Percentiles rank a stretch among this genome's conserved stretches.
Evolutionary conservation across 768 basidiomycete genomes (phyloP).

Genomic region (Suillus americanus): DNA sequence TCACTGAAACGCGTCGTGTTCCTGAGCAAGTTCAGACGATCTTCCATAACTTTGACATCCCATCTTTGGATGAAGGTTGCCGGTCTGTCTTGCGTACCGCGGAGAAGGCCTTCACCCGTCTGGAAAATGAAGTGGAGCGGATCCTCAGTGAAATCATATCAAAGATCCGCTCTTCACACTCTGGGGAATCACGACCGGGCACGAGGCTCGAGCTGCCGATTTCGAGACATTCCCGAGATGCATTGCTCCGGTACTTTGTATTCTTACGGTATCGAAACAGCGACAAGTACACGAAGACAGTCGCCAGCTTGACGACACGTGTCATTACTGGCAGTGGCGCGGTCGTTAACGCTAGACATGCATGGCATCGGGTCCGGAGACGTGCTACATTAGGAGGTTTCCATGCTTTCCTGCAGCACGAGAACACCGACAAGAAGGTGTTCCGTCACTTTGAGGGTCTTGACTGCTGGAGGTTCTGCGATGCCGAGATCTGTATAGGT

Average conservation of each 20-base stretch:
- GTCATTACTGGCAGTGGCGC: slow-evolving; percentile 22
- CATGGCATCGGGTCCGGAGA: slow-evolving; percentile 30
- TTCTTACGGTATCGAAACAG: slow-evolving; percentile 63
- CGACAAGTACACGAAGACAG: slow-evolving; percentile 41
- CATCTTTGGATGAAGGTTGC: slow-evolving; percentile 36
- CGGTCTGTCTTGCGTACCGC: slow-evolving; percentile 38
- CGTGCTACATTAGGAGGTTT: slow-evolving; percentile 26
- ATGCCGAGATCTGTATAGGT: slow-evolving; percentile 55
- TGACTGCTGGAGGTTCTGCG: slow-evolving; percentile 49
- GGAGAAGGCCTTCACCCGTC: slow-evolving; percentile 40
- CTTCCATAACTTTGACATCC: slow-evolving; percentile 42
- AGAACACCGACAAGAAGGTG: slow-evolving; percentile 7
- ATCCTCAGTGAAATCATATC: slow-evolving; percentile 37
- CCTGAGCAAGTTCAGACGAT: slow-evolving; percentile 36
- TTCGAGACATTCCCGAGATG: slow-evolving; percentile 31
- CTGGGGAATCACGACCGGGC: neutral
- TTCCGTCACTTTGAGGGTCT: slow-evolving; percentile 18
- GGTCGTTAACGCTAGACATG: slow-evolving; percentile 17
- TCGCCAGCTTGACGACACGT: slow-evolving; percentile 28
- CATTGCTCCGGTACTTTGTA: slow-evolving; percentile 49
- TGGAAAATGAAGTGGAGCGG: slow-evolving; percentile 43
- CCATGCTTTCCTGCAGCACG: slow-evolving; percentile 28
- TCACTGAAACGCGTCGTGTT: slow-evolving; percentile 43
- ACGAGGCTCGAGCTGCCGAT: slow-evolving; percentile 20
- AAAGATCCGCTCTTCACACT: slow-evolving; percentile 29